phyloP scores from a whole-genome alignment of 2,329 filamentous ascomycete species.

The Juglanconis juglandina region DNA sequence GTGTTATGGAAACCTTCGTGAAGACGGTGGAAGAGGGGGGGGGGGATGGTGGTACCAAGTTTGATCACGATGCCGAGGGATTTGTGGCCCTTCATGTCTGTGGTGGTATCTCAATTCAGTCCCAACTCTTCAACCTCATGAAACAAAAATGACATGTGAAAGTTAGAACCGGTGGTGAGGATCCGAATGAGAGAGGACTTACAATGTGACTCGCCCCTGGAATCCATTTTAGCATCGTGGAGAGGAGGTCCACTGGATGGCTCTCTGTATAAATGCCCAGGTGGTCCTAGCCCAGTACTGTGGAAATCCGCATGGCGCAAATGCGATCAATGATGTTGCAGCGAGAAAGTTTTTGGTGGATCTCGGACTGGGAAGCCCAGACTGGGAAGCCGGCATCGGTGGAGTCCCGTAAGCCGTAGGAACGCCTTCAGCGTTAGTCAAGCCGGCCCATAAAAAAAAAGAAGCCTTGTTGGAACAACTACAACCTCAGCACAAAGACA shows the following conservation, averaged over 20 bases:
- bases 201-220: conserved; percentile 16
- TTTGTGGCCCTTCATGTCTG: conserved; percentile 63
- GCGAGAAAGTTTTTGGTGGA: background rate
- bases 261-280: background rate
- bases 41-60: conserved; percentile 58
- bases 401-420: too few species aligned
- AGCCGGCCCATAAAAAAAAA: too few species aligned
- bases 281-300: background rate
- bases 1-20: background rate
- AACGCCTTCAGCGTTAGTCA: too few species aligned
- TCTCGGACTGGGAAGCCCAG: background rate
- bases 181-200: background rate
- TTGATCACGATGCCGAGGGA: conserved; percentile 80
- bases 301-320: background rate
- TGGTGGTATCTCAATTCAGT: conserved; percentile 17
- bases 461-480: too few species aligned
- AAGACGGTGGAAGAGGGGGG: background rate
- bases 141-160: conserved; percentile 2
- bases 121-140: background rate
- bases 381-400: background rate
- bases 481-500: too few species aligned
- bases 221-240: conserved; percentile 16
- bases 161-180: background rate
- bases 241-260: background rate
- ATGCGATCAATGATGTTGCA: background rate